A percentile compares a stretch with the other conserved stretches of the same genome.
Conservation (phyloP, 148 eudicot genomes). For the Dysphania ambrosioides region DNA sequence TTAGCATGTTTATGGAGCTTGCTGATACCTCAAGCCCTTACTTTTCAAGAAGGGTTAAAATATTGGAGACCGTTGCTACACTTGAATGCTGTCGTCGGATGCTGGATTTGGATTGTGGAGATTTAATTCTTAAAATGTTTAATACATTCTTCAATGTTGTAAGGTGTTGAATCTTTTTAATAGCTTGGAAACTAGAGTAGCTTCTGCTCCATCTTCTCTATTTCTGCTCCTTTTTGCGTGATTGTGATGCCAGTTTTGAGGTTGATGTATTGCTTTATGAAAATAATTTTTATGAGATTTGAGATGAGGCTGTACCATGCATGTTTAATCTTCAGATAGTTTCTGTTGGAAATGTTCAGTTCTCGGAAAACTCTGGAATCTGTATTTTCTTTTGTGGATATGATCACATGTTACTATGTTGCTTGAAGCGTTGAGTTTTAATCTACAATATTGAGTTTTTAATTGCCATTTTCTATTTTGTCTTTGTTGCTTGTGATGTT, state of each 20-base stretch:
- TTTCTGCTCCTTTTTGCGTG: background rate
- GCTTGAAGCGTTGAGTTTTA: background rate
- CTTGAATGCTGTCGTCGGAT: slow-evolving; percentile 63
- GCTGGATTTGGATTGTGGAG: slow-evolving; percentile 53
- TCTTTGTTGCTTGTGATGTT: slow-evolving; percentile 15
- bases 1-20: slow-evolving; percentile 69
- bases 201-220: background rate
- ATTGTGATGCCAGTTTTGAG: background rate
- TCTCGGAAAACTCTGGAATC: background rate
- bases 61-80: slow-evolving; percentile 73
- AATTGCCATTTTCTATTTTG: background rate
- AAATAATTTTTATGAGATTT: background rate
- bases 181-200: background rate
- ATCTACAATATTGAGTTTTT: background rate
- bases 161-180: slow-evolving; percentile 36
- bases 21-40: slow-evolving; percentile 52
- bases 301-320: background rate
- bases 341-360: background rate
- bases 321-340: background rate
- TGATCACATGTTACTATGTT: background rate
- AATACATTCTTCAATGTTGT: slow-evolving; percentile 59
- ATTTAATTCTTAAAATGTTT: slow-evolving; percentile 66
- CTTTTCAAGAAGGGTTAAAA: slow-evolving; percentile 52
- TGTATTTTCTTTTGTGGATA: background rate
- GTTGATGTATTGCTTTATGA: background rate